These are phyloP conservation scores for Ustilago crameri DNA, from an alignment of 1,284 basidiomycete genomes.

Conservation along the genomic window DNA sequence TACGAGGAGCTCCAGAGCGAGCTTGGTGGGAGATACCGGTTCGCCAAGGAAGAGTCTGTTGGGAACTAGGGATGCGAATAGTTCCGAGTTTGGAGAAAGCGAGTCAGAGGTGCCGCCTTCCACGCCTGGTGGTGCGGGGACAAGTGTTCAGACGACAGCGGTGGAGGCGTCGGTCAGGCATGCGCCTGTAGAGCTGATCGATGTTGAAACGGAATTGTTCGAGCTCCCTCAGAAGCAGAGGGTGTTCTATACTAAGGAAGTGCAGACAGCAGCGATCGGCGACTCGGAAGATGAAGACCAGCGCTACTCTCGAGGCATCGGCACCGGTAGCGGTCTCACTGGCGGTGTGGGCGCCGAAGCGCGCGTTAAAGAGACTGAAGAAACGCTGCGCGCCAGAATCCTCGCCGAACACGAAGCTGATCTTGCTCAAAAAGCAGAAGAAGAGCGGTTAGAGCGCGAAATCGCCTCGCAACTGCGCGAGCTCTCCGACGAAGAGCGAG, in stretches of 20 bases:
- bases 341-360: constrained; percentile 66
- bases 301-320: constrained; percentile 10
- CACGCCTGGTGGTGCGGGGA: constrained; percentile 17
- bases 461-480: constrained; percentile 86
- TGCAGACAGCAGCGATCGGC: constrained; percentile 72
- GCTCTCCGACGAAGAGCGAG: constrained; percentile 83
- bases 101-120: constrained; percentile 35
- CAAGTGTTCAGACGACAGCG: constrained; percentile 14
- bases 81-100: constrained; percentile 46
- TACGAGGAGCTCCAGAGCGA: constrained; percentile 19
- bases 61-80: constrained; percentile 15
- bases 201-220: constrained; percentile 81
- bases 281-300: constrained; percentile 72
- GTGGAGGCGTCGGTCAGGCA: background rate
- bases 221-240: constrained; percentile 85
- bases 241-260: constrained; percentile 92
- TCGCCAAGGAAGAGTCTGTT: constrained; percentile 33
- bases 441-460: constrained; percentile 74
- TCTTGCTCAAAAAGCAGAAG: constrained; percentile 69
- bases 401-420: constrained; percentile 62
- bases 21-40: constrained; percentile 16
- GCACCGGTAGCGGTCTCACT: constrained; percentile 74
- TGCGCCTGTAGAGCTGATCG: constrained; percentile 78
- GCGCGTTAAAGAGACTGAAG: constrained; percentile 24
- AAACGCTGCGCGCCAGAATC: constrained; percentile 36